phyloP scores from a whole-genome alignment of 352 stramenopile species.

The Pythium angustatum region DNA sequence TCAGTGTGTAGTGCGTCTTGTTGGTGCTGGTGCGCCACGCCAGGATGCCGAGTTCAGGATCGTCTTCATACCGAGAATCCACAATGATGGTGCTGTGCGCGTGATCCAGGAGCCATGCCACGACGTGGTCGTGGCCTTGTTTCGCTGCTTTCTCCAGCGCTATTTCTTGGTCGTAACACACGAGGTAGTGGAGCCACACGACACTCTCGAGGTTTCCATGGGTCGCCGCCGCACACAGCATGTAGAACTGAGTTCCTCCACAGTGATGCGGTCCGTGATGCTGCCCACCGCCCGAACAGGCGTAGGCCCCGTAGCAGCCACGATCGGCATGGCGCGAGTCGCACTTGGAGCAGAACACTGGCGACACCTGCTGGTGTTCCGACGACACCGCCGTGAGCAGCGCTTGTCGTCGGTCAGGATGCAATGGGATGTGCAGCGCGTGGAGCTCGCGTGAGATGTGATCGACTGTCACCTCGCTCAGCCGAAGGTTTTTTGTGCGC shows the following conservation, averaged over 20 bases:
- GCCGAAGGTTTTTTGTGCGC: too few relatives aligned
- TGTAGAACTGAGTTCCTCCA: too few relatives aligned
- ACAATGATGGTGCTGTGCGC: neutral
- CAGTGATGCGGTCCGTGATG: too few relatives aligned
- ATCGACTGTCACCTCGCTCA: neutral
- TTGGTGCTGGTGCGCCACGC: neutral
- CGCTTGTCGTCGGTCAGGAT: neutral
- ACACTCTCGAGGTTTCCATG: conserved; percentile 9
- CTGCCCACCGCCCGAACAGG: too few relatives aligned
- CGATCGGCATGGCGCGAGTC: too few relatives aligned
- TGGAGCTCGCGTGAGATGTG: neutral
- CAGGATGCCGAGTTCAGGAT: neutral
- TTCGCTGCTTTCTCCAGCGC: neutral
- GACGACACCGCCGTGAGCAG: neutral
- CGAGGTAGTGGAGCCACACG: conserved; percentile 11
- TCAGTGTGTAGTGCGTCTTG: neutral
- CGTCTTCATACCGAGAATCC: neutral
- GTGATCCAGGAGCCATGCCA: neutral
- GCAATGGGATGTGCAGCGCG: neutral
- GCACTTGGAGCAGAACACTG: too few relatives aligned
- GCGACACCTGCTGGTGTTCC: conserved; percentile 5
- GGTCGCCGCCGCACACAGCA: conserved; percentile 8
- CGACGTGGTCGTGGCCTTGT: neutral
- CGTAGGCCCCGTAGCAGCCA: too few relatives aligned
- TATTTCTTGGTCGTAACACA: neutral